A percentile compares a stretch with the other conserved stretches of the same genome.
Conservation (phyloP, 1,139 yeast genomes). For the Diutina catenulata region DNA sequence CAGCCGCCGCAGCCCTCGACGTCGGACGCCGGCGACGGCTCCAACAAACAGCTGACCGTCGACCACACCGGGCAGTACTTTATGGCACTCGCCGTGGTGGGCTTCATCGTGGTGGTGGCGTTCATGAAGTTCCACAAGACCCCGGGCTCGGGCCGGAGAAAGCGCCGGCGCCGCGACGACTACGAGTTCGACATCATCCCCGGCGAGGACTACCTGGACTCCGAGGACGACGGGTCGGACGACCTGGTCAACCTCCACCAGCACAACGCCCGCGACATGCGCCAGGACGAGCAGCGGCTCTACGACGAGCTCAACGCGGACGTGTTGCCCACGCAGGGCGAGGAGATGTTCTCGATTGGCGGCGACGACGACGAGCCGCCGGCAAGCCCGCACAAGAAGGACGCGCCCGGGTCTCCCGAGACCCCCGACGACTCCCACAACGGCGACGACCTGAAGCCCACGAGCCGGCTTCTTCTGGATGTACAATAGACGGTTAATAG, state of each 20-base stretch:
- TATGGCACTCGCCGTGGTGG: slow-evolving; percentile 45
- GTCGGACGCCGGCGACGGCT: slow-evolving; percentile 13
- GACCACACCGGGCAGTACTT: slow-evolving; percentile 48
- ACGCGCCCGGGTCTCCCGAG: too few relatives aligned
- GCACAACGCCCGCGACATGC: slow-evolving; percentile 10
- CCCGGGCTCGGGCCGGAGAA: slow-evolving; percentile 24
- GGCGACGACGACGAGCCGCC: slow-evolving; percentile 20
- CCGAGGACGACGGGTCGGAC: slow-evolving; percentile 15
- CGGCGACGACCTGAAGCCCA: slow-evolving; percentile 6
- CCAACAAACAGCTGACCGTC: slow-evolving; percentile 18
- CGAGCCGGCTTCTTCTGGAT: slow-evolving; percentile 5
- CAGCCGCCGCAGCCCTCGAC: slow-evolving; percentile 7
- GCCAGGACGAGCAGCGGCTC: slow-evolving; percentile 27
- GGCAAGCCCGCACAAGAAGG: slow-evolving; percentile 10
- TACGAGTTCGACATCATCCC: slow-evolving; percentile 72
- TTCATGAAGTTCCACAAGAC: slow-evolving; percentile 43
- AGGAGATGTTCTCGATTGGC: slow-evolving; percentile 30
- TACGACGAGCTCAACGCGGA: slow-evolving; percentile 30
- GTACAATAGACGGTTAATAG: not conserved
- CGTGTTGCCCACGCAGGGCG: slow-evolving; percentile 26
- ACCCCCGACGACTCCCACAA: too few relatives aligned
- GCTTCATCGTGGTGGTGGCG: slow-evolving; percentile 41
- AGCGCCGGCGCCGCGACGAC: slow-evolving; percentile 61
- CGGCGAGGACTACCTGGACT: slow-evolving; percentile 43
- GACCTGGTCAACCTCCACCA: slow-evolving; percentile 16